These are phyloP conservation scores for Chloropicon primus DNA, from an alignment of 139 green algal genomes.

Conservation along the genomic window DNA sequence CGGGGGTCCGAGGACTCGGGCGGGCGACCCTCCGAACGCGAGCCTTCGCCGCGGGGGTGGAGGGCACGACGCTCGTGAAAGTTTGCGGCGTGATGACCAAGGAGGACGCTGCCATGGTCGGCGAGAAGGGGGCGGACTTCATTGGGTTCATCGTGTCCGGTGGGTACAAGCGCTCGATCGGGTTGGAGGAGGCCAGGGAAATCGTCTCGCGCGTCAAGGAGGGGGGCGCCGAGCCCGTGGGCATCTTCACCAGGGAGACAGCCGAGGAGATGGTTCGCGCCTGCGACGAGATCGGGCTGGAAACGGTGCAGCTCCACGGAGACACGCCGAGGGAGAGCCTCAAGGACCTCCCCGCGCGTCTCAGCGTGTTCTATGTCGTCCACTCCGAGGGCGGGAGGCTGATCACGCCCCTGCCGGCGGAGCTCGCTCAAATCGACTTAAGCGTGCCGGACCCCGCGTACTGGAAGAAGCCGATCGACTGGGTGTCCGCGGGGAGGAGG, in stretches of 20 bases:
- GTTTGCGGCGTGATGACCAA: background rate
- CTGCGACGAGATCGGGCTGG: background rate
- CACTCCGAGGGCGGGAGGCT: background rate
- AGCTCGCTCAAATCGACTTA: background rate
- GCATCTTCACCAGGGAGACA: background rate
- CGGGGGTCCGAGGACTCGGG: background rate
- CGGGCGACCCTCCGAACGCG: background rate
- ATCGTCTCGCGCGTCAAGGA: background rate
- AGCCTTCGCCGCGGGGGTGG: too few species aligned
- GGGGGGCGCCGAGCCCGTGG: background rate
- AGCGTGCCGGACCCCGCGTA: background rate
- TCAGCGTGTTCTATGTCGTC: background rate
- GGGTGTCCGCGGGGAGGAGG: background rate
- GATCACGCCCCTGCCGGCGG: background rate
- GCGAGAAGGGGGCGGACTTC: background rate
- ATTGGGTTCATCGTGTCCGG: background rate
- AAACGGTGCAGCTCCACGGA: background rate
- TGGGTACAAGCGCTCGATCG: background rate
- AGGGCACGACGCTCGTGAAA: background rate
- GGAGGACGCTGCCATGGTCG: background rate
- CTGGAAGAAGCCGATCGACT: background rate
- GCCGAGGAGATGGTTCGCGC: background rate
- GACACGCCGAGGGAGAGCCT: background rate
- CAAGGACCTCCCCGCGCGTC: background rate
- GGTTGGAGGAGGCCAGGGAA: background rate